These are phyloP conservation scores for Abelmoschus esculentus DNA, from an alignment of 345 rosid genomes.

Conservation along the genomic window DNA sequence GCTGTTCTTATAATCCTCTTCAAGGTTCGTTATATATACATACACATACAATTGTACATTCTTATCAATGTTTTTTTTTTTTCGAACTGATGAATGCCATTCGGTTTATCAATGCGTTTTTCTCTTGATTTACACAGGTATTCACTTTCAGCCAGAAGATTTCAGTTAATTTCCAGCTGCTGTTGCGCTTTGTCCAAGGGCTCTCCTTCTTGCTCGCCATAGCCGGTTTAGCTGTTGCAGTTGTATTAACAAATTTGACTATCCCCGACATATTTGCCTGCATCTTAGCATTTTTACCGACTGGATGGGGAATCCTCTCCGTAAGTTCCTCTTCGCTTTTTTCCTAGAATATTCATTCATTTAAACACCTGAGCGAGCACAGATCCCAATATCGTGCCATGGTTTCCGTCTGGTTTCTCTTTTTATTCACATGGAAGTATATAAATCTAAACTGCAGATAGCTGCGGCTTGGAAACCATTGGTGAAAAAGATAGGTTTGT, in stretches of 20 bases:
- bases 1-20: slow-evolving; percentile 64
- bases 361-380: background rate
- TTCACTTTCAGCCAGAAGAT: slow-evolving; percentile 97
- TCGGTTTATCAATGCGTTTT: background rate
- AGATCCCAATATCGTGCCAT: background rate
- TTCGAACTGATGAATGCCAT: background rate
- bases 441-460: slow-evolving; percentile 36
- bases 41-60: background rate
- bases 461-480: slow-evolving; percentile 93
- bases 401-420: background rate
- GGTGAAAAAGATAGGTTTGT: slow-evolving; percentile 60
- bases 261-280: slow-evolving; percentile 70
- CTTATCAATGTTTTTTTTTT: background rate
- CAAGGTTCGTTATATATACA: slow-evolving; percentile 41
- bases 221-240: slow-evolving; percentile 66
- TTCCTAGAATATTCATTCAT: background rate
- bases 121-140: slow-evolving; percentile 35
- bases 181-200: slow-evolving; percentile 85
- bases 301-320: slow-evolving; percentile 91
- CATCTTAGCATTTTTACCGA: slow-evolving; percentile 78
- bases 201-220: slow-evolving; percentile 59
- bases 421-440: background rate
- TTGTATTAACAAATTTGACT: slow-evolving; percentile 35
- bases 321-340: slow-evolving; percentile 41
- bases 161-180: slow-evolving; percentile 89